phyloP scores from a whole-genome alignment of 2,329 filamentous ascomycete species.

The Knufia petricola region DNA sequence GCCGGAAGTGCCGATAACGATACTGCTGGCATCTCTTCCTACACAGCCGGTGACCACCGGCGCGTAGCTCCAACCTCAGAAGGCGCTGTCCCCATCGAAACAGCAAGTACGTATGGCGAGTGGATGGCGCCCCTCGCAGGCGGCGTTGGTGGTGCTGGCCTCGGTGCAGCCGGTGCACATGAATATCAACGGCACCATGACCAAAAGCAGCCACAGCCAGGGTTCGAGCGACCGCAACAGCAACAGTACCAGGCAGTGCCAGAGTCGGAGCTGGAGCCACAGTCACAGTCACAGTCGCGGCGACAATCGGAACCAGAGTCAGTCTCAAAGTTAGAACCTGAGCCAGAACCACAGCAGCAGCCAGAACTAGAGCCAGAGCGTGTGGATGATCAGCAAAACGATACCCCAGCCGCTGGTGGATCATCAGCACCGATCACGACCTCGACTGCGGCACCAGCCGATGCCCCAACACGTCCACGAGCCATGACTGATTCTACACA shows the following conservation, averaged over 20 bases:
- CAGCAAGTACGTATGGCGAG: constrained; percentile 38
- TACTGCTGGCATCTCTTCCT: constrained; percentile 8
- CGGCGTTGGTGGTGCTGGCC: constrained; percentile 15
- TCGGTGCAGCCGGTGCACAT: constrained; percentile 20
- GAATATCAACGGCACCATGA: constrained; percentile 16
- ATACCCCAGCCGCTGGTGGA: constrained; percentile 3
- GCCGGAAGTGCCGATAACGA: constrained; percentile 2
- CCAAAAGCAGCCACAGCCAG: constrained; percentile 4
- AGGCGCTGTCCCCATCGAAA: constrained; percentile 12
- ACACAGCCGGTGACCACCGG: constrained; percentile 18
- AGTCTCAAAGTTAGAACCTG: too few relatives aligned
- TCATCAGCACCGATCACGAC: constrained; percentile 7
- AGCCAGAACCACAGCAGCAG: too few relatives aligned
- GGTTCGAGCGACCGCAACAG: too few relatives aligned
- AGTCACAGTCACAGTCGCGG: too few relatives aligned
- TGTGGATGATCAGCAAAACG: constrained; percentile 7
- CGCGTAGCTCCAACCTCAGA: constrained; percentile 15
- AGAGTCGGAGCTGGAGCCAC: too few relatives aligned
- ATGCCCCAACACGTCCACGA: constrained; percentile 17
- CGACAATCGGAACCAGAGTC: too few relatives aligned
- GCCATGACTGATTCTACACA: constrained; percentile 19
- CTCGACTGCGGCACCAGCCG: constrained; percentile 14
- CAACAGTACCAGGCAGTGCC: too few relatives aligned
- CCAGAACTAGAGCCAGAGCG: too few relatives aligned
- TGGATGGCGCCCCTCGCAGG: constrained; percentile 46